Percentiles rank a stretch among this genome's conserved stretches.
Conservation (phyloP, 768 basidiomycete genomes). For the Symmetrospora coprosmae region DNA sequence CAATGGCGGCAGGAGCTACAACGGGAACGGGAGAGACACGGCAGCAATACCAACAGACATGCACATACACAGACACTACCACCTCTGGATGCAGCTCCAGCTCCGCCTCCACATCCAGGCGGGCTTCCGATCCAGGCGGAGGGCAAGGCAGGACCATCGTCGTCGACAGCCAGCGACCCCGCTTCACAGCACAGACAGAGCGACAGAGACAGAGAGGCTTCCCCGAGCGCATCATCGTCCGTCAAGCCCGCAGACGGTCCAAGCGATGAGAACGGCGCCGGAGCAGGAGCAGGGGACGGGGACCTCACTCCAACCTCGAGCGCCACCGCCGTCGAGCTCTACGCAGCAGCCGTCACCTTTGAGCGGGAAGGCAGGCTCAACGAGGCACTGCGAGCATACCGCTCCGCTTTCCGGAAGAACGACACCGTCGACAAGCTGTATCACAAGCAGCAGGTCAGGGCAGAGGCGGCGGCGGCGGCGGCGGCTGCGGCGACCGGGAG, state of each 20-base stretch:
- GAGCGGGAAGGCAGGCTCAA: constrained; percentile 30
- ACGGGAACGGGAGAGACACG: background rate
- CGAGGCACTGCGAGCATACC: background rate
- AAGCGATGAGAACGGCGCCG: too few species aligned
- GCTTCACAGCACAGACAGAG: too few species aligned
- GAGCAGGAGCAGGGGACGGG: too few species aligned
- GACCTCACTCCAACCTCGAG: too few species aligned
- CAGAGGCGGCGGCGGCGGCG: too few species aligned
- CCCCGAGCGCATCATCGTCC: too few species aligned
- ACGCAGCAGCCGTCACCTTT: constrained; percentile 23
- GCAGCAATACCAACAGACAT: background rate
- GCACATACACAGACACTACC: background rate
- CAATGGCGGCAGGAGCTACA: constrained; percentile 3
- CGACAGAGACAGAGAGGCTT: too few species aligned
- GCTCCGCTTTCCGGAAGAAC: constrained; percentile 28
- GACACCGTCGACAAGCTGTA: constrained; percentile 29
- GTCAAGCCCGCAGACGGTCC: too few species aligned
- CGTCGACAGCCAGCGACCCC: too few species aligned
- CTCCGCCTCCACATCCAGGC: background rate
- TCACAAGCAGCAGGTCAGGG: constrained; percentile 7
- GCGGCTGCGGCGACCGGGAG: too few species aligned
- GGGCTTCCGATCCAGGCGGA: too few species aligned
- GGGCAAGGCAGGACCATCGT: too few species aligned
- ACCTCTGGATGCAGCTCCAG: background rate
- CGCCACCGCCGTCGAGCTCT: constrained; percentile 28